These are phyloP conservation scores for Dillenia suffruticosa DNA, from an alignment of 164 flowering plant genomes.

Conservation along the genomic window DNA sequence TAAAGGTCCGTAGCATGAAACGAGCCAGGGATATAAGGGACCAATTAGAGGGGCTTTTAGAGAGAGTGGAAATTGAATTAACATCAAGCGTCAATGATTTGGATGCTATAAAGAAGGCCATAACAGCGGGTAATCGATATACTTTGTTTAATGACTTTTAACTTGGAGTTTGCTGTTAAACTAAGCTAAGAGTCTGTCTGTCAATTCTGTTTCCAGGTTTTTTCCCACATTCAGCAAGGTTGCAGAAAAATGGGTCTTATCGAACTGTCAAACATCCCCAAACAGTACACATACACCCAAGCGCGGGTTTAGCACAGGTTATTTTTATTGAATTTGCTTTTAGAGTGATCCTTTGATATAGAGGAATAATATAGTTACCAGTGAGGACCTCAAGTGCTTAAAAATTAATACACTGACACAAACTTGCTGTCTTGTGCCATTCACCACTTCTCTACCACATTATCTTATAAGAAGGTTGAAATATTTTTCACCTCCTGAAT, in stretches of 20 bases:
- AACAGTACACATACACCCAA: slow-evolving; percentile 90
- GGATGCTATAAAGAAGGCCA: slow-evolving; percentile 78
- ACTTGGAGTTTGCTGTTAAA: slow-evolving; percentile 6
- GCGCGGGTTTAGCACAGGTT: slow-evolving; percentile 90
- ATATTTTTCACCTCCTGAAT: no score
- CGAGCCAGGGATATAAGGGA: slow-evolving; percentile 67
- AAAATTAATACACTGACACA: no score
- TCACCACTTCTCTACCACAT: no score
- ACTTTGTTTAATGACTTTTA: background rate
- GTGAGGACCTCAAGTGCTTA: no score
- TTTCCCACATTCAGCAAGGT: slow-evolving; percentile 82
- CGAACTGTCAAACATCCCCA: slow-evolving; percentile 89
- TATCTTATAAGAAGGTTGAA: no score
- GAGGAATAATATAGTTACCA: no score
- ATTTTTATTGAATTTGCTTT: background rate
- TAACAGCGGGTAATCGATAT: slow-evolving; percentile 58
- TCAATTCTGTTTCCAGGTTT: slow-evolving; percentile 42
- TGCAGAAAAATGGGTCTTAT: slow-evolving; percentile 88
- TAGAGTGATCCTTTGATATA: background rate
- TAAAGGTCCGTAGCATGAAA: no score
- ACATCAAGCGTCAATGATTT: slow-evolving; percentile 54
- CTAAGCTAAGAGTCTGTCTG: background rate
- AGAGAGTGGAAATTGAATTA: slow-evolving; percentile 87
- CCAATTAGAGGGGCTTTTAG: slow-evolving; percentile 88
- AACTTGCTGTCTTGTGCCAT: no score